Evolutionary conservation across 2,329 filamentous ascomycete genomes (phyloP), one percentile per base, ranked within the genome.

Genomic region (Arthrinium puccinioides): DNA sequence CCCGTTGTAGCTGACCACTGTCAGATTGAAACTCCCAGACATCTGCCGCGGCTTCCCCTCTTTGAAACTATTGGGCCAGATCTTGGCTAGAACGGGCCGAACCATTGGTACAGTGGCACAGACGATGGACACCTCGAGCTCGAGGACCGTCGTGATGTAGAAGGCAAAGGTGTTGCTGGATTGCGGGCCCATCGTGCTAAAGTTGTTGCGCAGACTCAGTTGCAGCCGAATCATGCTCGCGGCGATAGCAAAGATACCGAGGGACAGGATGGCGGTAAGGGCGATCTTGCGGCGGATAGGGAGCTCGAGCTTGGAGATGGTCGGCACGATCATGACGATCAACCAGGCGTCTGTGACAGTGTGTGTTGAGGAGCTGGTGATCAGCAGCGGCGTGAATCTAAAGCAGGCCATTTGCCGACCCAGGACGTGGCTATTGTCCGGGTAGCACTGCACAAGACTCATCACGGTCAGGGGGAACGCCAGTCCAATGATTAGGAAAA

Each of bases 51-150:
- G 33, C 25, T n/a, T 11, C 6, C 13, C 13, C 11, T 36, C 33
- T 4, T 23, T 23, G 7, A 36, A 36, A 18, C 15, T 10, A 6
- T 24, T 20, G 2, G 33, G 33, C 33, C 33, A 36, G 2, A 36
- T 14, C 18, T 20, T 20, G 4, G 33, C 24, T 24, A 36, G 18
- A 9, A 36, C 20, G 24, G 33, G 33, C 8, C 33, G 24, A 10
- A 28, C 14, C 33, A 36, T 28, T 6, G 33, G 33, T 24, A 21
- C n/a, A 9, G 23, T 36, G 24, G 33, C 33, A 25, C 33, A 36
- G 13, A 36, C 20, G n/a, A 36, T 36, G 14, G 33, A 24, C 8
- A 25, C 28, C 16, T 36, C 33, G 33, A 23, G 28, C 24, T 36
- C 33, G 18, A 36, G 25, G 8, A 36, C 33, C 9, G 33, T 36